Conservation (phyloP, 768 basidiomycete genomes). For the Russula olivacea region DNA sequence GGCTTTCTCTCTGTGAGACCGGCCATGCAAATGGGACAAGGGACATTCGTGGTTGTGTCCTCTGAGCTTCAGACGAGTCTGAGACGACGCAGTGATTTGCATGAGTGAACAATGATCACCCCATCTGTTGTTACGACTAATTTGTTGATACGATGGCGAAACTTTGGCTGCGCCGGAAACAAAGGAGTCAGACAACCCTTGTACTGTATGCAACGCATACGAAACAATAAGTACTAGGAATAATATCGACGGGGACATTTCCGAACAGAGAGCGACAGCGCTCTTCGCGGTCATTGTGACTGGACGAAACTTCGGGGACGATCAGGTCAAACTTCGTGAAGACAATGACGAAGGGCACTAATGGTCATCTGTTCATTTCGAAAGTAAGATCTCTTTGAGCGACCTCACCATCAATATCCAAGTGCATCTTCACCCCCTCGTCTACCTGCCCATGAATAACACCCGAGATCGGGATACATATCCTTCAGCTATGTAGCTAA, state of each 20-base stretch:
- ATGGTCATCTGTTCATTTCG: not conserved
- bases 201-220: no score
- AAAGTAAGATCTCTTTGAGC: not conserved
- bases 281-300: not conserved
- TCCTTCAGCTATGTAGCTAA: not conserved
- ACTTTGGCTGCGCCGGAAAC: not conserved
- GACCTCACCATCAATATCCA: slow-evolving; percentile 5
- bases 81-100: no score
- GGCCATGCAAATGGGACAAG: no score
- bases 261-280: not conserved
- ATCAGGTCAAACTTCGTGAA: slow-evolving; percentile 6
- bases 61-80: no score
- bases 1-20: no score
- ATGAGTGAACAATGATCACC: no score
- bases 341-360: slow-evolving; percentile 9
- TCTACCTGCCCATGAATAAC: not conserved
- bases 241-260: not conserved
- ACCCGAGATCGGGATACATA: slow-evolving; percentile 5
- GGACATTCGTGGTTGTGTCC: no score
- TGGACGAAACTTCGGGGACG: not conserved
- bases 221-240: slow-evolving; percentile 1
- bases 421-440: not conserved
- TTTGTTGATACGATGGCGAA: not conserved
- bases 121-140: no score
- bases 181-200: not conserved